Evolutionary conservation across 345 rosid species (phyloP).

Genomic region (Populus deltoides): DNA sequence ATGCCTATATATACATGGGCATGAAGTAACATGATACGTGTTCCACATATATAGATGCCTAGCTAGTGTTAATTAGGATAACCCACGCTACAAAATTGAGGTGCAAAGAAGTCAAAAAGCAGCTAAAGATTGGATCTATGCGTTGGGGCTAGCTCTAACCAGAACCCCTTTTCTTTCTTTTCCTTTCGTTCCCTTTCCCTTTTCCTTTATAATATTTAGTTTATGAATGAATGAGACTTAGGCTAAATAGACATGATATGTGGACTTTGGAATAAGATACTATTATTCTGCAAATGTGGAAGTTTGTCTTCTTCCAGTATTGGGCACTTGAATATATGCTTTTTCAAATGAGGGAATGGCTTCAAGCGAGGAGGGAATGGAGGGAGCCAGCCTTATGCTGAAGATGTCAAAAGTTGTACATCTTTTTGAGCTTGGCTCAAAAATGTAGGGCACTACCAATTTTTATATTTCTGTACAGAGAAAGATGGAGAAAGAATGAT

Average conservation of each 20-base stretch:
- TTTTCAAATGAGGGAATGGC: constrained; percentile 13
- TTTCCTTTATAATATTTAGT: background rate
- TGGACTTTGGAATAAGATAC: constrained; percentile 9
- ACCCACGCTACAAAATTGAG: background rate
- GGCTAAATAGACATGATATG: background rate
- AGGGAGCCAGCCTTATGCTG: constrained; percentile 18
- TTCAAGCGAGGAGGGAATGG: constrained; percentile 15
- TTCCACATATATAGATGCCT: background rate
- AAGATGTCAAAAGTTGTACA: constrained; percentile 30
- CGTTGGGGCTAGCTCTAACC: background rate
- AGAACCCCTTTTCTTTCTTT: background rate
- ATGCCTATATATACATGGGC: background rate
- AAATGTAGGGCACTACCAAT: constrained; percentile 21
- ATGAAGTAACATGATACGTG: background rate
- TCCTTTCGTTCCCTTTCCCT: background rate
- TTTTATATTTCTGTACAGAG: background rate
- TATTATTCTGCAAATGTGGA: constrained; percentile 3
- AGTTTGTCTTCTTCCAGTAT: constrained; percentile 18
- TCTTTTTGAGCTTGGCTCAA: constrained; percentile 32
- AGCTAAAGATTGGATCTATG: background rate
- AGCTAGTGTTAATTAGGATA: background rate
- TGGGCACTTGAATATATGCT: constrained; percentile 25
- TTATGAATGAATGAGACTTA: background rate
- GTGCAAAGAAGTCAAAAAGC: background rate
- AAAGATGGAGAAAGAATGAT: background rate